Base-by-base conservation (phyloP, 2,329 filamentous ascomycete species). In the Plenodomus lindquistii region DNA sequence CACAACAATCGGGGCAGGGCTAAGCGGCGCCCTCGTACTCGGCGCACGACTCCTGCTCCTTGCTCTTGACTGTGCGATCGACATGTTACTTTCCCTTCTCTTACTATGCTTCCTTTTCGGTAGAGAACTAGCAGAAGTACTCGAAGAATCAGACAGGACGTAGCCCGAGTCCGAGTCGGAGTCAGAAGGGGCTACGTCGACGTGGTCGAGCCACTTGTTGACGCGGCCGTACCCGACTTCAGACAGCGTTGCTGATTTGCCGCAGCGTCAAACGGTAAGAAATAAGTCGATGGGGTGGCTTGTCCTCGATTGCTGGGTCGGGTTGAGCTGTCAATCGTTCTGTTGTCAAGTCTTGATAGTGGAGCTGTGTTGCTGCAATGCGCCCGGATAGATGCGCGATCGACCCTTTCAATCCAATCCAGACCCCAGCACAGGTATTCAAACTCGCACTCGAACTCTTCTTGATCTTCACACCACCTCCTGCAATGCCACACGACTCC, bases 11-110 rank as follows among this genome's bases (percentile, higher is more conserved):
- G 66, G 64, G 8, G 51, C 55, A 36, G 57, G 48, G 7, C 48
- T 56, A n/a, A 53, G n/a, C 27, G 52, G 52, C 20, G 57, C 56
- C 41, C 56, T 52, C 29, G 57, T 65, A 42, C 65, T 68, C 34
- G 65, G 65, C 39, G 63, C 66, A 35, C 64, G 54, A 42, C 66
- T 69, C 44, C 51, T 56, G 46, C 66, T 70, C 43, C 64, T 50
- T 35, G 63, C 61, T 43, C 60, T 54, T 16, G 65, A 66, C 10
- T 55, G 54, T 48, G 64, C 63, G n/a, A 60, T 49, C 19, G 63
- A 66, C 63, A 65, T 66, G 9, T 51, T 55, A 29, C 31, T 46
- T 29, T 53, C 48, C 24, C 43, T 48, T 42, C 48, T 48, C 42
- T 52, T 31, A 15, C 27, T 31, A 15, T 31, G 56, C 44, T 45